phyloP scores from a whole-genome alignment of 176 grass and related monocot species.

The Tillandsia leiboldiana region DNA sequence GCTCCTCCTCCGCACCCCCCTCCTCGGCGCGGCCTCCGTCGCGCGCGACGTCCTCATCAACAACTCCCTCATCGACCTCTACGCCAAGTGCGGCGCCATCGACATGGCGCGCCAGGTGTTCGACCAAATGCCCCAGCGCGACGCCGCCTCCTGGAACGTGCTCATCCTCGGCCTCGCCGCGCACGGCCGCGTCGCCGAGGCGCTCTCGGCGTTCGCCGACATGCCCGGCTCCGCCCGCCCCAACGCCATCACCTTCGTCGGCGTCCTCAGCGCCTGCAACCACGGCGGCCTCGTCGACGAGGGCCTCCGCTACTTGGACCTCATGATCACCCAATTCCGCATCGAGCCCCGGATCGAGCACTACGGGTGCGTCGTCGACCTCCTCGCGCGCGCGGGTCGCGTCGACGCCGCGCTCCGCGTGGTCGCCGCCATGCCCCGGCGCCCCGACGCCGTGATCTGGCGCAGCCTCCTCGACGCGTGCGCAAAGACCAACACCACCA shows the following conservation, averaged over 20 bases:
- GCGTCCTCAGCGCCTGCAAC: slow-evolving; percentile 65
- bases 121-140: slow-evolving; percentile 52
- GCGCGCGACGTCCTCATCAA: slow-evolving; percentile 60
- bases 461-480: slow-evolving; percentile 65
- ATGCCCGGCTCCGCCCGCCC: slow-evolving; percentile 31
- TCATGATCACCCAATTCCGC: slow-evolving; percentile 32
- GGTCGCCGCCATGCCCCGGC: slow-evolving; percentile 48
- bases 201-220: slow-evolving; percentile 38
- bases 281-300: slow-evolving; percentile 55
- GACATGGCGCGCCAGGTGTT: slow-evolving; percentile 56
- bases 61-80: slow-evolving; percentile 73
- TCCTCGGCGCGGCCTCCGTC: slow-evolving; percentile 31
- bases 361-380: slow-evolving; percentile 84
- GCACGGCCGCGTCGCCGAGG: slow-evolving; percentile 44
- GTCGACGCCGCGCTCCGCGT: slow-evolving; percentile 63
- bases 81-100: slow-evolving; percentile 64
- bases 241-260: slow-evolving; percentile 64
- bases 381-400: slow-evolving; percentile 63
- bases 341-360: slow-evolving; percentile 67
- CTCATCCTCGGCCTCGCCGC: slow-evolving; percentile 69
- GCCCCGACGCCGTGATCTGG: slow-evolving; percentile 75
- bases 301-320: slow-evolving; percentile 43
- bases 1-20: slow-evolving; percentile 45
- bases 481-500: slow-evolving; percentile 41
- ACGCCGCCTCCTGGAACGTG: slow-evolving; percentile 68